Percentiles rank a stretch among this genome's conserved stretches.
Evolutionary conservation across 805 yeast genomes (phyloP).

Genomic region (Yueomyces sinensis): DNA sequence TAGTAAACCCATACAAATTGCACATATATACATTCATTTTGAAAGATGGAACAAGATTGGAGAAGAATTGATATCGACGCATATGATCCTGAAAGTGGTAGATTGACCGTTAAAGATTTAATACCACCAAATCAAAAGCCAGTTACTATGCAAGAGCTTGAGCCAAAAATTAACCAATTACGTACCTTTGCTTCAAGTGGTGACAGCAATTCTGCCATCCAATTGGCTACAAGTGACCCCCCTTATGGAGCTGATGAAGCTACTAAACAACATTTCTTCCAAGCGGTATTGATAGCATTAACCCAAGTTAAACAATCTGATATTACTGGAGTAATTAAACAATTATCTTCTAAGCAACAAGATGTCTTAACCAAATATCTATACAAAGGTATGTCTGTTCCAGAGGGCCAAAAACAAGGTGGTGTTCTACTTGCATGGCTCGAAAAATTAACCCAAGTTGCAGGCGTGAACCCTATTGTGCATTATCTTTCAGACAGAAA

Average conservation of each 20-base stretch:
- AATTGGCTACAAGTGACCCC: conserved; percentile 49
- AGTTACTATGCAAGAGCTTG: conserved; percentile 40
- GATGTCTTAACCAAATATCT: conserved; percentile 72
- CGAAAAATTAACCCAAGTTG: conserved; percentile 70
- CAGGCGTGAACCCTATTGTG: conserved; percentile 83
- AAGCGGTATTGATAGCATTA: conserved; percentile 56
- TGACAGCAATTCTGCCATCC: neutral
- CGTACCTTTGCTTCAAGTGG: conserved; percentile 29
- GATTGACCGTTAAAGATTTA: conserved; percentile 50
- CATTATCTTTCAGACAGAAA: conserved; percentile 80
- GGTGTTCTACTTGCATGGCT: conserved; percentile 83
- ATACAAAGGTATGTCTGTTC: conserved; percentile 71
- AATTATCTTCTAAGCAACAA: conserved; percentile 50
- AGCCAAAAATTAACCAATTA: conserved; percentile 39
- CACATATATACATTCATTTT: too few relatives aligned
- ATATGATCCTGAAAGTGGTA: conserved; percentile 65
- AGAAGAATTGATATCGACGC: conserved; percentile 92
- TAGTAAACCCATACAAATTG: too few relatives aligned
- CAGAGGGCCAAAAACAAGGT: conserved; percentile 74
- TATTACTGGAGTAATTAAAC: conserved; percentile 44
- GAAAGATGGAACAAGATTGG: conserved; percentile 48
- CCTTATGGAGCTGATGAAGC: conserved; percentile 68
- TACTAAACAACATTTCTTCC: conserved; percentile 31
- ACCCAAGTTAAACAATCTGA: conserved; percentile 56
- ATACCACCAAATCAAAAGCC: conserved; percentile 40